Evolutionary conservation across 768 basidiomycete species (phyloP).

Genomic region (Pulveroboletus sp.): DNA sequence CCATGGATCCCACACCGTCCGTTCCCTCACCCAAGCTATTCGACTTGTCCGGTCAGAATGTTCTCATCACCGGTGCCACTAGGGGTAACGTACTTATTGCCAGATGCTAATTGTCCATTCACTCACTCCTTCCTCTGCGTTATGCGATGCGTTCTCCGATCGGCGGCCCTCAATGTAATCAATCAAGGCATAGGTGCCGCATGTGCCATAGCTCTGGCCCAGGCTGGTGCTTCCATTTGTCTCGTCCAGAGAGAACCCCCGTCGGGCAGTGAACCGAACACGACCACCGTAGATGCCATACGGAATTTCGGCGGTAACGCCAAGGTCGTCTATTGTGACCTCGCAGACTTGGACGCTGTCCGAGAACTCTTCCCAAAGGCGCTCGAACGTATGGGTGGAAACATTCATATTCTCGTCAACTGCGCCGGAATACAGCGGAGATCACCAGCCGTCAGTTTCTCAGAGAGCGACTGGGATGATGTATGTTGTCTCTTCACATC

Average conservation of each 20-base stretch:
- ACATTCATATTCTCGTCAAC: slow-evolving; percentile 65
- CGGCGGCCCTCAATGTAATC: slow-evolving; percentile 5
- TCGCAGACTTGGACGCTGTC: slow-evolving; percentile 49
- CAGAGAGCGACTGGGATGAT: slow-evolving; percentile 70
- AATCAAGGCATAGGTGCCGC: slow-evolving; percentile 52
- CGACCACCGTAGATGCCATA: slow-evolving; percentile 36
- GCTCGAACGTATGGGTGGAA: slow-evolving; percentile 46
- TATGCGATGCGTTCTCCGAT: slow-evolving; percentile 11
- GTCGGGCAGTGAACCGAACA: slow-evolving; percentile 32
- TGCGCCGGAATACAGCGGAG: slow-evolving; percentile 64
- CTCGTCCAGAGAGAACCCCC: slow-evolving; percentile 45
- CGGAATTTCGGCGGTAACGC: slow-evolving; percentile 33
- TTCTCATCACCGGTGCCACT: slow-evolving; percentile 78
- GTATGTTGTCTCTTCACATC: slow-evolving; percentile 43
- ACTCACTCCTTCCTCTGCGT: slow-evolving; percentile 4
- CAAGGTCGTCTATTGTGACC: slow-evolving; percentile 54
- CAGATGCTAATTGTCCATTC: slow-evolving; percentile 11
- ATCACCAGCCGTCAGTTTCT: slow-evolving; percentile 61
- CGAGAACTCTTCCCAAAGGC: slow-evolving; percentile 47
- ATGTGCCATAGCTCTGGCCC: slow-evolving; percentile 51
- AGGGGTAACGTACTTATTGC: slow-evolving; percentile 51
- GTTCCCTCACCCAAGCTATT: slow-evolving; percentile 58
- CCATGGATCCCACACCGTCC: slow-evolving; percentile 55
- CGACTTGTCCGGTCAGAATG: slow-evolving; percentile 62
- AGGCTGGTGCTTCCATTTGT: slow-evolving; percentile 52